A percentile compares a stretch with the other conserved stretches of the same genome.
These are phyloP conservation scores for Penicillium desertorum DNA, from an alignment of 495 filamentous ascomycete species.

Conservation along the genomic window DNA sequence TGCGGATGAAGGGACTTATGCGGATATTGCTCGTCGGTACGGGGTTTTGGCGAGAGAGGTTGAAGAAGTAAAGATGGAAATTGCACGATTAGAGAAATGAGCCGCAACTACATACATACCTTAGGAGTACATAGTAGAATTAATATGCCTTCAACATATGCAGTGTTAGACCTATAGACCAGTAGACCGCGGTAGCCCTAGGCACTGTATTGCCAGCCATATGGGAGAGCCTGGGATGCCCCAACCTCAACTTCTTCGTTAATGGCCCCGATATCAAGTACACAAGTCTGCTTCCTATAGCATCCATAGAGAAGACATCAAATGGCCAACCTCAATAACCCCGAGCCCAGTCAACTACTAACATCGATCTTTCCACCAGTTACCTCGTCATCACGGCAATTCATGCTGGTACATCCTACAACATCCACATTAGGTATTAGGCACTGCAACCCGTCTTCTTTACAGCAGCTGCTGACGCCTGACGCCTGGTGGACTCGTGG, in stretches of 20 bases:
- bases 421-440: slow-evolving; percentile 8
- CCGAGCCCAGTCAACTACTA: slow-evolving; percentile 3
- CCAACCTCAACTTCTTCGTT: slow-evolving; percentile 9
- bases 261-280: background rate
- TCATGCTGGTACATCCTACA: background rate
- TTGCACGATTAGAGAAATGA: slow-evolving; percentile 49
- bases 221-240: slow-evolving; percentile 12
- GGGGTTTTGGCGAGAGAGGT: slow-evolving; percentile 53
- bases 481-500: too few relatives aligned
- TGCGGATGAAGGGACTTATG: slow-evolving; percentile 36
- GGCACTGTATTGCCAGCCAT: background rate
- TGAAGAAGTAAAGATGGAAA: slow-evolving; percentile 55
- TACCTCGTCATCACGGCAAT: slow-evolving; percentile 15
- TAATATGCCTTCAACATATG: background rate
- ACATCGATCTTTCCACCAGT: slow-evolving; percentile 7
- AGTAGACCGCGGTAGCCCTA: background rate
- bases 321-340: background rate
- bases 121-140: background rate
- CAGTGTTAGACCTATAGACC: background rate
- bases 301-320: background rate
- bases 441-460: too few relatives aligned
- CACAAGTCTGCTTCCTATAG: background rate
- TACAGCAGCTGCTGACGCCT: too few relatives aligned
- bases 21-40: slow-evolving; percentile 62
- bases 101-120: background rate